These are phyloP conservation scores for Tuctoria greenei DNA, from an alignment of 176 grass and related monocot genomes.

Conservation along the genomic window DNA sequence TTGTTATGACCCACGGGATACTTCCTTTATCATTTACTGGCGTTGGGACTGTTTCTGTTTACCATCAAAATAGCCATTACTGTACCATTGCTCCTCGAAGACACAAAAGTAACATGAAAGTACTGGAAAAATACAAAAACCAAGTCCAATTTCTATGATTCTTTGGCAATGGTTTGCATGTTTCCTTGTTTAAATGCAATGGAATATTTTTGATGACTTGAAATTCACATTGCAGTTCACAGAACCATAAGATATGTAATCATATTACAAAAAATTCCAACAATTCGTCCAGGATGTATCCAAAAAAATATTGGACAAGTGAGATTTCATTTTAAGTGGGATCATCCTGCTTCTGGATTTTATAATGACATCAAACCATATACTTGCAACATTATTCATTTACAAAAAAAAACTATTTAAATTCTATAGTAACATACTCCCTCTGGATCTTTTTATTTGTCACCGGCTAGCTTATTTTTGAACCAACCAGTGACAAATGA, in stretches of 20 bases:
- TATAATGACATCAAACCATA: not conserved
- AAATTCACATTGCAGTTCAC: not conserved
- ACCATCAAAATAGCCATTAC: not conserved
- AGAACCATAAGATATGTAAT: constrained; percentile 11
- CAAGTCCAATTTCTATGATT: too few species aligned
- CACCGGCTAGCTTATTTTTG: too few species aligned
- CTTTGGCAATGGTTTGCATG: not conserved
- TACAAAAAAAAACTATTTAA: too few species aligned
- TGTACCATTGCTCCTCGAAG: too few species aligned
- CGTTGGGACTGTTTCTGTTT: not conserved
- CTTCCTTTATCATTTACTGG: not conserved
- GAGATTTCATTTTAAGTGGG: not conserved
- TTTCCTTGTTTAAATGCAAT: constrained; percentile 19
- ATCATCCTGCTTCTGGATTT: not conserved
- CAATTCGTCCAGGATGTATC: not conserved
- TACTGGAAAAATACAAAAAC: too few species aligned
- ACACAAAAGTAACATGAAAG: too few species aligned
- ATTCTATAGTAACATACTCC: not conserved
- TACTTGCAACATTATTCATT: too few species aligned
- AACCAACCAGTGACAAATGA: too few species aligned
- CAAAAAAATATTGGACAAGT: not conserved
- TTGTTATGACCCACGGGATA: not conserved
- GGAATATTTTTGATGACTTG: constrained; percentile 3
- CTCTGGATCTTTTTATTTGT: too few species aligned
- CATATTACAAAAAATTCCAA: not conserved